These are phyloP conservation scores for Thozetella sp. DNA, from an alignment of 495 filamentous ascomycete genomes.

Conservation along the genomic window DNA sequence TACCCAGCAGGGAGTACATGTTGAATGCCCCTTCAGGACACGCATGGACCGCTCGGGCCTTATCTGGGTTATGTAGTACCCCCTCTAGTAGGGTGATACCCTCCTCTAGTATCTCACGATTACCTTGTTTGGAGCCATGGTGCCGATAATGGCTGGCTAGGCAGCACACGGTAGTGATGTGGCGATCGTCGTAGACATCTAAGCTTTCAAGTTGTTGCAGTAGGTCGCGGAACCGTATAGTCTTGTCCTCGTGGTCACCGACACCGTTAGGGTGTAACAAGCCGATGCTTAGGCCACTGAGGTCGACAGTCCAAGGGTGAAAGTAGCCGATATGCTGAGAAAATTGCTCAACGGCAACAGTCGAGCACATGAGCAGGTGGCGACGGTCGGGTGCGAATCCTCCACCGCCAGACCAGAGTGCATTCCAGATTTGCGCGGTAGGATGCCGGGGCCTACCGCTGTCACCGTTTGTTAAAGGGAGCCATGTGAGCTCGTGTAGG, in stretches of 20 bases:
- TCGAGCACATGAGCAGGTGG: neutral
- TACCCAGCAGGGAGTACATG: neutral
- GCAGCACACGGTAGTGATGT: neutral
- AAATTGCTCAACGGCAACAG: neutral
- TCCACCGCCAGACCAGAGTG: neutral
- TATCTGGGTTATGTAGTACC: neutral
- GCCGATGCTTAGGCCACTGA: constrained; percentile 5
- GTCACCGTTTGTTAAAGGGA: neutral
- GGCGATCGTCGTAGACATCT: neutral
- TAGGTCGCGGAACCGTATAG: neutral
- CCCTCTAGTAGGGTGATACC: neutral
- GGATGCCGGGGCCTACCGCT: constrained; percentile 3
- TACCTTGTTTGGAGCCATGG: neutral
- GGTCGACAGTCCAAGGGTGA: constrained; percentile 6
- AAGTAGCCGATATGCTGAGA: constrained; percentile 1
- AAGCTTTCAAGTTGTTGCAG: neutral
- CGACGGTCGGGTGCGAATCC: neutral
- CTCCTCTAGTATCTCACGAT: neutral
- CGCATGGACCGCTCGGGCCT: neutral
- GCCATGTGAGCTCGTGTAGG: neutral
- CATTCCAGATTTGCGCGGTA: constrained; percentile 1
- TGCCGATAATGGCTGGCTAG: neutral
- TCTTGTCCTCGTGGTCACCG: constrained; percentile 4
- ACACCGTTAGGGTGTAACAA: constrained; percentile 5
- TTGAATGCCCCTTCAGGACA: neutral